These are phyloP conservation scores for Lepiota brunneoincarnata DNA, from an alignment of 768 basidiomycete genomes.

Conservation along the genomic window DNA sequence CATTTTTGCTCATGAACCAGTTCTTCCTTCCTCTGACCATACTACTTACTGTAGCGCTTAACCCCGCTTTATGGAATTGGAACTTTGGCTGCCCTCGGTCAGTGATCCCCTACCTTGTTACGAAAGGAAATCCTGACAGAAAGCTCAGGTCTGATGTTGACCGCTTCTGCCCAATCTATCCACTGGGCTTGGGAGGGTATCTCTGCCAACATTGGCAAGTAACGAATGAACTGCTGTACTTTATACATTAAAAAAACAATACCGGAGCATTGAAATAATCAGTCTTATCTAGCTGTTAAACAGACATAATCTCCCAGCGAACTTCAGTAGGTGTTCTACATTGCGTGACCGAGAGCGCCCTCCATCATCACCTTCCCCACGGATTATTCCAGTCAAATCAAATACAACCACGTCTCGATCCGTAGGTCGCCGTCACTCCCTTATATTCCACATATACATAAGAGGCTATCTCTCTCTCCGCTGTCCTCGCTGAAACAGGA, in stretches of 20 bases:
- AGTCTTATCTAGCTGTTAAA: neutral
- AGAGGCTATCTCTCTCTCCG: too few relatives aligned
- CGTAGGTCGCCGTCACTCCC: too few relatives aligned
- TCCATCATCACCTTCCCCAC: too few relatives aligned
- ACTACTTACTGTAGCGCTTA: slow-evolving; percentile 15
- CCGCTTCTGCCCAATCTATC: slow-evolving; percentile 6
- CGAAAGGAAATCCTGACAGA: neutral
- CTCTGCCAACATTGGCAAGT: slow-evolving; percentile 3
- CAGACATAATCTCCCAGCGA: neutral
- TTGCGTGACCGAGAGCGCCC: too few relatives aligned
- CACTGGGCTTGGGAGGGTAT: slow-evolving; percentile 14
- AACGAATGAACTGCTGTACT: too few relatives aligned
- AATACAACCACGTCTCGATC: too few relatives aligned
- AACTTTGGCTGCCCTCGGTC: slow-evolving; percentile 16
- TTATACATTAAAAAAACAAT: too few relatives aligned
- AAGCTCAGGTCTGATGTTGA: slow-evolving; percentile 7
- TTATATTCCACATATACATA: too few relatives aligned
- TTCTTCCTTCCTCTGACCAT: neutral
- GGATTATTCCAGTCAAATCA: too few relatives aligned
- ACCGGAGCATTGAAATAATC: too few relatives aligned
- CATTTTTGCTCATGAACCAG: neutral
- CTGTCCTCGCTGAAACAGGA: too few relatives aligned
- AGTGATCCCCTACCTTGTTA: neutral
- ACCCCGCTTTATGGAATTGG: slow-evolving; percentile 15
- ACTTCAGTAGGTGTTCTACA: too few relatives aligned